Conservation (phyloP, 202 grass and related monocot genomes). For the Saccharum hybrid region DNA sequence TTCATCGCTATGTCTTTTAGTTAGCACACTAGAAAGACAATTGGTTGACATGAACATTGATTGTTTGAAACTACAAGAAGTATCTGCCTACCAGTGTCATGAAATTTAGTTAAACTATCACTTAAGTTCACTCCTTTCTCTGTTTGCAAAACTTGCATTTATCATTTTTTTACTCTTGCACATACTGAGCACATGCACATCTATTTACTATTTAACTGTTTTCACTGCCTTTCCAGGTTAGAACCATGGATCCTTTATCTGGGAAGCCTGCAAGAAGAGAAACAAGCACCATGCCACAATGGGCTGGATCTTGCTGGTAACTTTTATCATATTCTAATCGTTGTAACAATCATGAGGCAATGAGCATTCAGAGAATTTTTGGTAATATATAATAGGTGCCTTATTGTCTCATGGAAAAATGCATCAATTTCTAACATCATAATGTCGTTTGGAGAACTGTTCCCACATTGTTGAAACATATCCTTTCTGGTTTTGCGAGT, state of each 20-base stretch:
- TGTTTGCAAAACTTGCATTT: conserved; percentile 13
- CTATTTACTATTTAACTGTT: conserved; percentile 30
- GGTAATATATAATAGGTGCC: not conserved
- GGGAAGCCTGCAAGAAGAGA: conserved; percentile 80
- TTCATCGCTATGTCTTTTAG: conserved; percentile 4
- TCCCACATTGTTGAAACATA: conserved; percentile 14
- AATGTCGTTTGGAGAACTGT: not conserved
- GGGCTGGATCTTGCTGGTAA: conserved; percentile 99
- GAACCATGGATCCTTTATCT: conserved; percentile 61
- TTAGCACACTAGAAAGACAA: conserved; percentile 24
- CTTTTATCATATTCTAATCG: conserved; percentile 29
- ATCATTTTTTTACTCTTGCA: not conserved
- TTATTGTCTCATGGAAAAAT: conserved; percentile 21
- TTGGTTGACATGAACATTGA: not conserved
- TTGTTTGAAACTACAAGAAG: conserved; percentile 2
- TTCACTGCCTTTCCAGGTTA: conserved; percentile 65
- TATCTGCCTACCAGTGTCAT: conserved; percentile 24
- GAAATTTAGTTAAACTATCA: conserved; percentile 31
- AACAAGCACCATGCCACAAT: conserved; percentile 99
- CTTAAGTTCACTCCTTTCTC: not conserved
- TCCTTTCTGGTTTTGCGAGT: conserved; percentile 14
- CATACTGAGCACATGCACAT: not conserved
- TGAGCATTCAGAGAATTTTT: not conserved
- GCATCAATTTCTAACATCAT: conserved; percentile 11
- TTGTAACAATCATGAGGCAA: conserved; percentile 10